Evolutionary conservation across 2,329 filamentous ascomycete species (phyloP).

Genomic region (Fusarium sp.): DNA sequence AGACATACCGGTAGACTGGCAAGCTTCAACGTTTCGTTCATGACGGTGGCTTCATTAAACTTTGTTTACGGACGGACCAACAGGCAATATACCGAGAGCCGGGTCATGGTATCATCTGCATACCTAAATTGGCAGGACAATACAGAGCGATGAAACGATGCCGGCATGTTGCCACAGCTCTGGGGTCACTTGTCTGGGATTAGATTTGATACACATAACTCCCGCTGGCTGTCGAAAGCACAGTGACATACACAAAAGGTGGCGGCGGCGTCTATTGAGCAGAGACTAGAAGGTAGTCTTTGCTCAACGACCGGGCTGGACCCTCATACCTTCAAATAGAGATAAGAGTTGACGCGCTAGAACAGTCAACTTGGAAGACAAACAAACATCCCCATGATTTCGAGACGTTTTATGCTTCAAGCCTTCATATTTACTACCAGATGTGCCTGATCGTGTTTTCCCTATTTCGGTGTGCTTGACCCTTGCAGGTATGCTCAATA

Average conservation of each 20-base stretch:
- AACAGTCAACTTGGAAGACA: constrained; percentile 9
- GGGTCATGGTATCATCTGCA: constrained; percentile 1
- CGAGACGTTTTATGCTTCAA: constrained; percentile 15
- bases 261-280: constrained; percentile 33
- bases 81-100: not conserved
- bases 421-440: constrained; percentile 2
- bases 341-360: constrained; percentile 15
- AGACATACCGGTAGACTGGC: not conserved
- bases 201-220: not conserved
- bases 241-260: not conserved
- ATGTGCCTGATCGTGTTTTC: constrained; percentile 2
- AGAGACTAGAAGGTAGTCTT: constrained; percentile 10
- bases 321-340: constrained; percentile 28
- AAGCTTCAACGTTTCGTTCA: constrained; percentile 6
- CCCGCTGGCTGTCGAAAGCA: constrained; percentile 13
- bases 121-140: constrained; percentile 11
- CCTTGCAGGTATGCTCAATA: constrained; percentile 7
- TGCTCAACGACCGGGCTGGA: constrained; percentile 25
- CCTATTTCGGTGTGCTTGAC: constrained; percentile 1
- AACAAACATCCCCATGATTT: constrained; percentile 8
- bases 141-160: constrained; percentile 10
- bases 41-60: constrained; percentile 19
- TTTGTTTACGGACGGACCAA: constrained; percentile 6
- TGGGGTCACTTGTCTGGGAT: not conserved
- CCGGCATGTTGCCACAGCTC: not conserved